Conservation (phyloP, 169 alveolate species). For the Cyclospora cayetanensis region DNA sequence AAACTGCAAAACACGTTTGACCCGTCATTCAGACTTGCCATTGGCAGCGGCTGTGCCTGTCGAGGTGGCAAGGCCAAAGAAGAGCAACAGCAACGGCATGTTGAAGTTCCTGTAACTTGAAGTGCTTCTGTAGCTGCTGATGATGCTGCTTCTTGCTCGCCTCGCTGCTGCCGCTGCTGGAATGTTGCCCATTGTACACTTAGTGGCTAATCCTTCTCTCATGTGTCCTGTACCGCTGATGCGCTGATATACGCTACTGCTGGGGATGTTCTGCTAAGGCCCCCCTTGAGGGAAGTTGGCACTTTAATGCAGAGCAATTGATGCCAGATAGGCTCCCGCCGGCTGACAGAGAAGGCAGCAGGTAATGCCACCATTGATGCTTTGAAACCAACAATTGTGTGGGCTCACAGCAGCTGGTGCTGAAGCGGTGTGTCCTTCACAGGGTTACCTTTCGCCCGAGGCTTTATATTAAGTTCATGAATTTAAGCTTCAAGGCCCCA, state of each 20-base stretch:
- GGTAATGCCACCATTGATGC: too few species aligned
- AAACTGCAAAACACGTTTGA: background rate
- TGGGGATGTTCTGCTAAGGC: background rate
- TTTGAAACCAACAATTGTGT: too few species aligned
- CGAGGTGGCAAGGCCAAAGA: background rate
- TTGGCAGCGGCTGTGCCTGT: background rate
- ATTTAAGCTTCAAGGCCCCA: too few species aligned
- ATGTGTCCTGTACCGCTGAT: background rate
- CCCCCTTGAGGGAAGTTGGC: background rate
- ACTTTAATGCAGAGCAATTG: background rate
- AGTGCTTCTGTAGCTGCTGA: background rate
- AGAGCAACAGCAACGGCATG: slow-evolving; percentile 40
- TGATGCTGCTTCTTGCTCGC: background rate
- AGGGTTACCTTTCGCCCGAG: too few species aligned
- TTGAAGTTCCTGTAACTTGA: background rate
- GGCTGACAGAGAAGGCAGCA: background rate
- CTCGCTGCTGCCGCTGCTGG: background rate
- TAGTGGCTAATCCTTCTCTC: background rate
- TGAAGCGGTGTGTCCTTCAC: too few species aligned
- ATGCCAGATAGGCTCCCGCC: background rate
- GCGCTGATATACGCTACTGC: background rate
- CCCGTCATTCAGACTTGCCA: background rate
- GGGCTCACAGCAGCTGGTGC: too few species aligned
- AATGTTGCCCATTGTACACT: background rate
- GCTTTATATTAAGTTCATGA: too few species aligned